Conservation (phyloP, 179 eudicot genomes). For the Carnegiea gigantea region DNA sequence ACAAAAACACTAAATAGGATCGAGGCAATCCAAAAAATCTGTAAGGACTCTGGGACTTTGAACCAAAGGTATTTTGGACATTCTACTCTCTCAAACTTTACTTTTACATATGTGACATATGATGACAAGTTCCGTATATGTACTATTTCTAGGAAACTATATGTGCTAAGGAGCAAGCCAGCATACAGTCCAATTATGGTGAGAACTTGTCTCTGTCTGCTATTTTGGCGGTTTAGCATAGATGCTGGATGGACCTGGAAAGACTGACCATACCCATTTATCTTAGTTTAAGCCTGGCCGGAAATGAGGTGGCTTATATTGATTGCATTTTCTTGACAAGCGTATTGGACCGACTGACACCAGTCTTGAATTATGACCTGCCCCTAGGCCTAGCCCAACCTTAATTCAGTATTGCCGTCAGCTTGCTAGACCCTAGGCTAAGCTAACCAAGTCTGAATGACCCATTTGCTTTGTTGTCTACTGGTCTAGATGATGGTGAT, state of each 20-base stretch:
- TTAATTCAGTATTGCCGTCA: background rate
- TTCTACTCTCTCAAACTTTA: background rate
- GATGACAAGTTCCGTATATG: background rate
- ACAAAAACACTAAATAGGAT: conserved; percentile 56
- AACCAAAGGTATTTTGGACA: conserved; percentile 45
- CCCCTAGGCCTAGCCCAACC: background rate
- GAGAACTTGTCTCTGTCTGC: conserved; percentile 24
- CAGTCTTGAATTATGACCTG: background rate
- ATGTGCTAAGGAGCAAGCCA: conserved; percentile 45
- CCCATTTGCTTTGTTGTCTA: background rate
- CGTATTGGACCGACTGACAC: background rate
- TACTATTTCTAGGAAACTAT: conserved; percentile 49
- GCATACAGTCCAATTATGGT: conserved; percentile 50
- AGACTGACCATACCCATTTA: conserved; percentile 3
- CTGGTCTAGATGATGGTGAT: conserved; percentile 30
- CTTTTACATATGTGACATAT: background rate
- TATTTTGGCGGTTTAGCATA: background rate
- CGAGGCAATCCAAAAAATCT: conserved; percentile 60
- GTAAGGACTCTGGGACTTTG: conserved; percentile 74
- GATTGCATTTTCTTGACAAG: background rate
- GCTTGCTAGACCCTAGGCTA: background rate
- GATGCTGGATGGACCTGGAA: background rate
- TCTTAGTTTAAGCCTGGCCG: background rate
- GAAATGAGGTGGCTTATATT: background rate
- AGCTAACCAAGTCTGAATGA: background rate